Evolutionary conservation across 371 early-diverging fungal species (phyloP).

Genomic region (Mortierella sp.): DNA sequence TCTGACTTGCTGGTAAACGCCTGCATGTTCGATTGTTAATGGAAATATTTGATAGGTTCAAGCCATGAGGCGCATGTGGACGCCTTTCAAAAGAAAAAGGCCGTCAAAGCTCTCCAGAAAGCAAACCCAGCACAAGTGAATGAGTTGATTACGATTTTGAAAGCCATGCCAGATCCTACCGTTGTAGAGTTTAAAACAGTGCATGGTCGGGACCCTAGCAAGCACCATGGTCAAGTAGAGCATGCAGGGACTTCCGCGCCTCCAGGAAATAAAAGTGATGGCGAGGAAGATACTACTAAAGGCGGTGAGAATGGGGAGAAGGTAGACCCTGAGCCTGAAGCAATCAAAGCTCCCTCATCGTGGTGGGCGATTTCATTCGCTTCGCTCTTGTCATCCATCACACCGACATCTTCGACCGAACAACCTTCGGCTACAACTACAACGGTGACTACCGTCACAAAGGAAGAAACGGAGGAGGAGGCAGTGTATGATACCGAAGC

Average conservation of each 20-base stretch:
- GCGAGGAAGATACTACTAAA: not conserved
- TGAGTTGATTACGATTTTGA: constrained; percentile 48
- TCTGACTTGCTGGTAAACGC: not conserved
- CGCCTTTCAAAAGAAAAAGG: constrained; percentile 45
- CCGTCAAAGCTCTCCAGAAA: constrained; percentile 55
- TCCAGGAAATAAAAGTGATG: not conserved
- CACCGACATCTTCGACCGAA: constrained; percentile 7
- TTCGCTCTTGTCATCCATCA: constrained; percentile 23
- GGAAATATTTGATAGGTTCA: constrained; percentile 16
- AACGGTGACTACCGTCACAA: constrained; percentile 34
- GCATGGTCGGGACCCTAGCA: constrained; percentile 30
- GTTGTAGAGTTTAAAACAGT: constrained; percentile 47
- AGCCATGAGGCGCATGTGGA: constrained; percentile 50
- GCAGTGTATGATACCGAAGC: not conserved
- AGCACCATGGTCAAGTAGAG: constrained; percentile 6
- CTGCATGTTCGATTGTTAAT: not conserved
- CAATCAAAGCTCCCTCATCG: constrained; percentile 39
- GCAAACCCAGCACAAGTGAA: constrained; percentile 42
- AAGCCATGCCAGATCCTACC: constrained; percentile 59
- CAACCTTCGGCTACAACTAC: constrained; percentile 32
- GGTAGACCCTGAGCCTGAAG: constrained; percentile 12
- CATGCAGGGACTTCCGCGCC: not conserved
- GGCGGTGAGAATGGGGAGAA: not conserved
- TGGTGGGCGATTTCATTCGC: constrained; percentile 56
- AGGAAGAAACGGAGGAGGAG: constrained; percentile 25